Percentiles rank a stretch among this genome's conserved stretches.
Conservation (phyloP, 768 basidiomycete genomes). For the Amanita subjunquillea region DNA sequence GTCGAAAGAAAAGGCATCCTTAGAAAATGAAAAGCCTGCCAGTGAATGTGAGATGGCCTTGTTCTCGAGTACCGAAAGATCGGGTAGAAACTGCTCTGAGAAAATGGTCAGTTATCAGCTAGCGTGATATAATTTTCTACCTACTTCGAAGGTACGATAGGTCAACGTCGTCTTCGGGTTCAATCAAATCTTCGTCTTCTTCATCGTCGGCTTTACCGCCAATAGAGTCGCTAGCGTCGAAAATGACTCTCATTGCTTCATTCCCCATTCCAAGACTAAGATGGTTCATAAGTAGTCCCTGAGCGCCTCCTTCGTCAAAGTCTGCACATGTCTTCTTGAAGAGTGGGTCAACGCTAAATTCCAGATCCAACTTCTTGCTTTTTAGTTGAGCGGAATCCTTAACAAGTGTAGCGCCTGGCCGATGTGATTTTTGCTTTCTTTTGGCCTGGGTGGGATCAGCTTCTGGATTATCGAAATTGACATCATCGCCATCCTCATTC, state of each 20-base stretch:
- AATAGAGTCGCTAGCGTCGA: constrained; percentile 91
- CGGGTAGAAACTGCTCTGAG: constrained; percentile 64
- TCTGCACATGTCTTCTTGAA: constrained; percentile 98
- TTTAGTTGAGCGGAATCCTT: constrained; percentile 73
- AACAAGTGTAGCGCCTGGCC: constrained; percentile 79
- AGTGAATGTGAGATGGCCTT: constrained; percentile 78
- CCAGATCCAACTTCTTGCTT: constrained; percentile 90
- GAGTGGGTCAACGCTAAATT: constrained; percentile 92
- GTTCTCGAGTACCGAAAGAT: constrained; percentile 49
- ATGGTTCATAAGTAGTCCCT: constrained; percentile 96
- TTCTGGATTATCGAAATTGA: constrained; percentile 58
- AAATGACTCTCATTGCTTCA: constrained; percentile 83
- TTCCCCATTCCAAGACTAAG: constrained; percentile 66
- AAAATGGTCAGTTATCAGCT: constrained; percentile 4
- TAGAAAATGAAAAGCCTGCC: constrained; percentile 72
- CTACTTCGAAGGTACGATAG: constrained; percentile 51
- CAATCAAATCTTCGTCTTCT: constrained; percentile 66
- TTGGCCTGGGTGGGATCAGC: constrained; percentile 50
- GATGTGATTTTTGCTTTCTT: constrained; percentile 50
- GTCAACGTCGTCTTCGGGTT: constrained; percentile 62
- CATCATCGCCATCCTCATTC: constrained; percentile 50
- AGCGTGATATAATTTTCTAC: constrained; percentile 11
- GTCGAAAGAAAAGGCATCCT: constrained; percentile 51
- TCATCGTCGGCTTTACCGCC: constrained; percentile 44
- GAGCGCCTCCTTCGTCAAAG: constrained; percentile 97